Evolutionary conservation across 345 rosid genomes (phyloP).

Genomic region (Dimocarpus longan): DNA sequence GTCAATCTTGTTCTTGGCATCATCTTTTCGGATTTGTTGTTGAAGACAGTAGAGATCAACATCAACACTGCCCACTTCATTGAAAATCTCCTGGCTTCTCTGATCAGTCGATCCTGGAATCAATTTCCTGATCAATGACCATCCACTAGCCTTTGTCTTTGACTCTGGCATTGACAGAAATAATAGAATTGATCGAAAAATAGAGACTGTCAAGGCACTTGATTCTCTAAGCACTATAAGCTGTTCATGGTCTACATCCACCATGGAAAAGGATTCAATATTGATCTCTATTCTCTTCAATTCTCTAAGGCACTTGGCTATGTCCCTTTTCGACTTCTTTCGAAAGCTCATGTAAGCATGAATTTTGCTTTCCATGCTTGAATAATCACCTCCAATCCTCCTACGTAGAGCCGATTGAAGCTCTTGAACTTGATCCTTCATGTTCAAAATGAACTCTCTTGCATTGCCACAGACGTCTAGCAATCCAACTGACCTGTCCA

Average conservation of each 20-base stretch:
- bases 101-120: constrained; percentile 21
- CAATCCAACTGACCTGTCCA: constrained; percentile 41
- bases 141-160: constrained; percentile 35
- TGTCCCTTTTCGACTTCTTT: constrained; percentile 53
- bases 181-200: constrained; percentile 48
- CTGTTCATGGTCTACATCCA: constrained; percentile 23
- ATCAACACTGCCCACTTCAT: constrained; percentile 51
- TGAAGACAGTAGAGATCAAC: constrained; percentile 22
- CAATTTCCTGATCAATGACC: constrained; percentile 46
- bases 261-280: not conserved
- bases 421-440: constrained; percentile 41
- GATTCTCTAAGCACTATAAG: constrained; percentile 40
- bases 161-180: constrained; percentile 38
- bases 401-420: constrained; percentile 52
- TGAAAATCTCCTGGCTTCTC: constrained; percentile 33
- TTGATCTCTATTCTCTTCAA: constrained; percentile 45
- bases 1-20: constrained; percentile 28
- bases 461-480: constrained; percentile 42
- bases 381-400: constrained; percentile 30
- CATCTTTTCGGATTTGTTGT: constrained; percentile 17
- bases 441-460: constrained; percentile 41
- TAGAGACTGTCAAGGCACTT: constrained; percentile 32
- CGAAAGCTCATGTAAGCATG: constrained; percentile 58
- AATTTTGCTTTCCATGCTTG: constrained; percentile 38
- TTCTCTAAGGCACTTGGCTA: constrained; percentile 39